phyloP scores from a whole-genome alignment of 2,329 filamentous ascomycete genomes.

The Orbilia oligospora region DNA sequence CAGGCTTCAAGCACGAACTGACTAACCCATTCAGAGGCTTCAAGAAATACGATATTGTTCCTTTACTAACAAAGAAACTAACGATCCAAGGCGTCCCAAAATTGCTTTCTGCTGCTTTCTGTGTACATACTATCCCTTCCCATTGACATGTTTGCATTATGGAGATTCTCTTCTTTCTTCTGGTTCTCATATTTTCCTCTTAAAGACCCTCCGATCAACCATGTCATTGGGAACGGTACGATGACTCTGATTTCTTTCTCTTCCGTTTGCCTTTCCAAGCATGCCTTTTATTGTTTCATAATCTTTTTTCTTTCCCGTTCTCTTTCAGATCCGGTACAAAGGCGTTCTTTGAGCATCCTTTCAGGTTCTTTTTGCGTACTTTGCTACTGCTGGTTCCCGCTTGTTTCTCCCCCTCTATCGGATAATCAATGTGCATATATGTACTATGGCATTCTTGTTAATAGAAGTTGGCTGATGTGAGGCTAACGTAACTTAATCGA shows the following conservation, averaged over 20 bases:
- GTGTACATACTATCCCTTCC: conserved; percentile 58
- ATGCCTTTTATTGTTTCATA: conserved; percentile 22
- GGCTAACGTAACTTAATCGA: no score
- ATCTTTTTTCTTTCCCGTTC: background rate
- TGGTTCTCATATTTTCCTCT: background rate
- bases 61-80: conserved; percentile 43
- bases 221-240: conserved; percentile 47
- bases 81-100: conserved; percentile 54
- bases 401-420: no score
- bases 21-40: conserved; percentile 18
- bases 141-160: conserved; percentile 40
- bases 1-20: background rate
- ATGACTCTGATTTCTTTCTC: conserved; percentile 47
- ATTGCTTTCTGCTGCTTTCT: conserved; percentile 38
- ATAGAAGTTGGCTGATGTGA: no score
- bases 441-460: no score
- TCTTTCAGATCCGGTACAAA: conserved; percentile 31
- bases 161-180: conserved; percentile 24
- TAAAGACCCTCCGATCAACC: conserved; percentile 1
- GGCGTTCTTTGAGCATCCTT: conserved; percentile 51
- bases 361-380: conserved; percentile 26
- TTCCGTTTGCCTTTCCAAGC: conserved; percentile 13
- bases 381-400: conserved; percentile 1
- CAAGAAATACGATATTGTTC: conserved; percentile 26
- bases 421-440: no score